phyloP scores from a whole-genome alignment of 805 yeast species.

The Nakazawaea siamensis region DNA sequence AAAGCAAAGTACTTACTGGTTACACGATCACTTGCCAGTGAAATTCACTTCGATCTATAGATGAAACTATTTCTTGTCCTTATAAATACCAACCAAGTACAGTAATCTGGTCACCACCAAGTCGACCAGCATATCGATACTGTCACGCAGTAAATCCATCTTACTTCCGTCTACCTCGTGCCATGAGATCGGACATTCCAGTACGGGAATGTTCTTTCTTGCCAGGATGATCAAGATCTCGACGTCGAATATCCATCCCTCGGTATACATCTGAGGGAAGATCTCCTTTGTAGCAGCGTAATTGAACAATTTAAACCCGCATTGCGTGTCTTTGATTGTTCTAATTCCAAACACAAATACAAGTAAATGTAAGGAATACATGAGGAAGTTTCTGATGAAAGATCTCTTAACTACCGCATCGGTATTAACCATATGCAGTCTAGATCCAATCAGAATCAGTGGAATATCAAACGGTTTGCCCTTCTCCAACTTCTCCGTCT shows the following conservation, averaged over 20 bases:
- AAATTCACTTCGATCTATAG: slow-evolving; percentile 2
- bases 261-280: slow-evolving; percentile 90
- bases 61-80: slow-evolving; percentile 10
- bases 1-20: slow-evolving; percentile 9
- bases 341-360: slow-evolving; percentile 87
- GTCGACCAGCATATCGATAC: slow-evolving; percentile 90
- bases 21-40: slow-evolving; percentile 8
- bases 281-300: slow-evolving; percentile 53
- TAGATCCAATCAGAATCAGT: slow-evolving; percentile 78
- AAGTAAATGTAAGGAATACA: slow-evolving; percentile 85
- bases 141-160: slow-evolving; percentile 85
- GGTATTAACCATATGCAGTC: slow-evolving; percentile 94
- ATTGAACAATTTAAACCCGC: slow-evolving; percentile 93
- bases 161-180: slow-evolving; percentile 95
- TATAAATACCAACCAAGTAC: slow-evolving; percentile 76
- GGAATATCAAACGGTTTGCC: slow-evolving; percentile 25
- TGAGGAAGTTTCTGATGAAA: slow-evolving; percentile 77
- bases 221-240: slow-evolving; percentile 80
- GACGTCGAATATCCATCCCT: slow-evolving; percentile 97
- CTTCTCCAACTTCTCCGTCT: slow-evolving; percentile 23
- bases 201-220: slow-evolving; percentile 55
- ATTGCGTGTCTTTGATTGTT: slow-evolving; percentile 85
- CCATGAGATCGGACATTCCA: slow-evolving; percentile 88
- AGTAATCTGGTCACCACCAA: slow-evolving; percentile 86
- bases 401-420: slow-evolving; percentile 96